Evolutionary conservation across 1,139 yeast species (phyloP), one percentile per base, ranked within the genome.

Genomic region (Protomyces pachydermus): DNA sequence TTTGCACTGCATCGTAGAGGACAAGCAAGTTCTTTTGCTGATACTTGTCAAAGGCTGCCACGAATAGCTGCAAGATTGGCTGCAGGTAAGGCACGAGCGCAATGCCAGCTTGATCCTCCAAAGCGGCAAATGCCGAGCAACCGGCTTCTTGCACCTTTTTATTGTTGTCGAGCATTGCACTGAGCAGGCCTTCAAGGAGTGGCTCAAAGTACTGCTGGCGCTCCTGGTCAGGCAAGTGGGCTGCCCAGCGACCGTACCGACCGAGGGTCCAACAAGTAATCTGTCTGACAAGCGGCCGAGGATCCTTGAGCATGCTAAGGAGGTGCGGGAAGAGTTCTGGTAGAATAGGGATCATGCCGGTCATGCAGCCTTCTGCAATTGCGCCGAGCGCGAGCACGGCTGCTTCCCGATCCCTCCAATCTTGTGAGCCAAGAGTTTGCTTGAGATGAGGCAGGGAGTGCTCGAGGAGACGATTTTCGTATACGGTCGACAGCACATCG

Each of bases 131-230:
- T 9, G 97, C 89, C 53, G 91, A 84, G 71, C 96, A 89, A 1
- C 96, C 97, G 60, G 96, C 87, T 72, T 91, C 95, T 76, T 93
- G 98, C 16, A 93, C 98, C 67, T 88, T 89, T 73, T 91, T 91
- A 77, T 90, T 90, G 65, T 79, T 80, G 74, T 93, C 98, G 69
- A 90, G 78, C 39, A 66, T 61, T 51, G 58, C 56, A 38, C 67
- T 39, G 2, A 66, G 55, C 37, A 66, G 54, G 1, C 95, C 84
- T 71, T 87, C 85, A 68, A 93, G 80, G 0, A 95, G 89, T 2
- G 95, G 95, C 65, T 82, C 79, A 72, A 88, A 86, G 71, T 87
- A 86, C 69, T 79, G 82, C 18, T 90, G 81, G 72, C 84, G 88
- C 39, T 85, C 85, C 52, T 77, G 80, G 64, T 78, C 79, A 14